Percentiles rank a stretch among this genome's conserved stretches.
Conservation (phyloP, 768 basidiomycete species). For the Cystofilobasidium bisporidii region DNA sequence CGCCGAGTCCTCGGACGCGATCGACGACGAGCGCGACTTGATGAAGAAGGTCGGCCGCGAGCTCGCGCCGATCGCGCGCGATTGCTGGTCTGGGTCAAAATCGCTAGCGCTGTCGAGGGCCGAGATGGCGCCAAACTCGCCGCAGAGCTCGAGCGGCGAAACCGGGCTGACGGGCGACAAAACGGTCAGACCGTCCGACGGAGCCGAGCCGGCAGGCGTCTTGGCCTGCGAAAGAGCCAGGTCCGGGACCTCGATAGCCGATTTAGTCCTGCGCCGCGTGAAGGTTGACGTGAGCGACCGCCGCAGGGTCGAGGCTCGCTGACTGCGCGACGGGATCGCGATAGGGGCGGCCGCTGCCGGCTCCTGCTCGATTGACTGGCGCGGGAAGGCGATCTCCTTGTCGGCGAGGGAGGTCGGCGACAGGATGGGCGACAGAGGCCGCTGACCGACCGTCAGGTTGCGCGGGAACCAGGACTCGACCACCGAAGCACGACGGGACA, state of each 20-base stretch:
- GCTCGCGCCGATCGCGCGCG: not conserved
- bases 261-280: slow-evolving; percentile 14
- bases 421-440: not conserved
- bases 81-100: no score
- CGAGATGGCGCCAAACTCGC: slow-evolving; percentile 1
- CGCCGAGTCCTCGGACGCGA: not conserved
- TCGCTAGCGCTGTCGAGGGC: not conserved
- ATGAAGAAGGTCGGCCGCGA: not conserved
- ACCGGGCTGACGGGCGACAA: slow-evolving; percentile 7
- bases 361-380: not conserved
- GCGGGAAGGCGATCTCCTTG: not conserved
- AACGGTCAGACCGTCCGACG: not conserved
- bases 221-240: not conserved
- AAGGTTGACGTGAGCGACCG: slow-evolving; percentile 21
- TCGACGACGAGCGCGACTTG: not conserved
- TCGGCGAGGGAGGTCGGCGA: not conserved
- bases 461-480: not conserved
- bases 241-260: not conserved
- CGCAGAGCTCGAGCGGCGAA: slow-evolving; percentile 21
- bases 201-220: slow-evolving; percentile 1
- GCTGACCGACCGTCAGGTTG: no score
- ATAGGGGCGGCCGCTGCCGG: not conserved
- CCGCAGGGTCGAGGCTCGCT: slow-evolving; percentile 6
- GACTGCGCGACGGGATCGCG: not conserved
- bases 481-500: not conserved